Conservation (phyloP, 2,329 filamentous ascomycete species). For the Diaporthe vaccinii region DNA sequence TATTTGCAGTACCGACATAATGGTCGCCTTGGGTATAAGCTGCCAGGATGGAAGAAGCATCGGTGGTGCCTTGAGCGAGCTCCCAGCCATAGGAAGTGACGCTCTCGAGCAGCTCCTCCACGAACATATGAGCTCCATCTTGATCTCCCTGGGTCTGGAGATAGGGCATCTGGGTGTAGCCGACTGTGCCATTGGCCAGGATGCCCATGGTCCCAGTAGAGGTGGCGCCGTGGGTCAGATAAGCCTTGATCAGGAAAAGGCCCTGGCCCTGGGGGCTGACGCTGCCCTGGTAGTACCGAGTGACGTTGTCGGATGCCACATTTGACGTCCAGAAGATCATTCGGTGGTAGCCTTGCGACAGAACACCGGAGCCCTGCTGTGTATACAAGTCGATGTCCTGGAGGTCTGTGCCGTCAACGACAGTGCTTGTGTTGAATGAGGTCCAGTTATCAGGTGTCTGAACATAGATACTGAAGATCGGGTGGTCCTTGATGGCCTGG, state of each 20-base stretch:
- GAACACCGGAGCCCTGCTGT: conserved; percentile 50
- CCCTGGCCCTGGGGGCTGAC: conserved; percentile 48
- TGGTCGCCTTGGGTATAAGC: conserved; percentile 53
- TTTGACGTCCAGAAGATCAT: conserved; percentile 61
- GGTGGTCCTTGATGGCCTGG: conserved; percentile 40
- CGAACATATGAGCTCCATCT: conserved; percentile 45
- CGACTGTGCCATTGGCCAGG: conserved; percentile 54
- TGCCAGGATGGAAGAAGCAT: background rate
- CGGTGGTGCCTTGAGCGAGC: background rate
- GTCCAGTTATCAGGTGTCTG: conserved; percentile 23
- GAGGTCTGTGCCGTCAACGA: conserved; percentile 8
- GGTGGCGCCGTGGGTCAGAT: conserved; percentile 64
- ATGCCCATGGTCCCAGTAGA: conserved; percentile 60
- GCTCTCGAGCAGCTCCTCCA: conserved; percentile 46
- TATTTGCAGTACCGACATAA: conserved; percentile 72
- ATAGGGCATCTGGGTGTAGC: conserved; percentile 53
- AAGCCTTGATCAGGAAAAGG: conserved; percentile 61
- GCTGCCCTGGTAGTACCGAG: conserved; percentile 56
- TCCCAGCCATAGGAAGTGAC: conserved; percentile 43
- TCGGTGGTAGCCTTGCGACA: conserved; percentile 60
- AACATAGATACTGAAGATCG: conserved; percentile 43
- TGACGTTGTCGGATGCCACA: conserved; percentile 46
- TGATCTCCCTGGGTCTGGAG: conserved; percentile 50
- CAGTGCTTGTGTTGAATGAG: conserved; percentile 17
- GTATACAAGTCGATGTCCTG: conserved; percentile 50